phyloP scores from a whole-genome alignment of 1,139 yeast genomes.

The Saccharomyces hybrid region DNA sequence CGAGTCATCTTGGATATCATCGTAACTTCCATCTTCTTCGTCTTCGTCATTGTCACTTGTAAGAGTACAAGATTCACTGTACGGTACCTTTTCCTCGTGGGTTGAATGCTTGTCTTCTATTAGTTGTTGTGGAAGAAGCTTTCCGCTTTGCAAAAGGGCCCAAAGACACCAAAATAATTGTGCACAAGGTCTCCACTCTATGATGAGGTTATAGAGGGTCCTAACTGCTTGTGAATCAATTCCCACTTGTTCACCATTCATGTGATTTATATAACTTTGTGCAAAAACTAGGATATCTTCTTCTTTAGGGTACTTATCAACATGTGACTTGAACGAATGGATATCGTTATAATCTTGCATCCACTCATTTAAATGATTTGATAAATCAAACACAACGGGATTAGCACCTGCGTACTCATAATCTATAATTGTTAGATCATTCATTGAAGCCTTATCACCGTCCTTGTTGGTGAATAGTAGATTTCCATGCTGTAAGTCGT shows the following conservation, averaged over 20 bases:
- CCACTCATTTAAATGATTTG: conserved; percentile 88
- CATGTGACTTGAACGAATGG: conserved; percentile 53
- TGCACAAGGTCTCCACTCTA: conserved; percentile 73
- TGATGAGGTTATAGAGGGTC: conserved; percentile 52
- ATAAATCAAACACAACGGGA: conserved; percentile 77
- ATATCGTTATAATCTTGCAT: conserved; percentile 73
- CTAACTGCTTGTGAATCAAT: conserved; percentile 44
- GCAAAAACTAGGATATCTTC: conserved; percentile 62
- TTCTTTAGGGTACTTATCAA: conserved; percentile 52
- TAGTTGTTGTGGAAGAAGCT: conserved; percentile 17
- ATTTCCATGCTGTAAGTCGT: conserved; percentile 94
- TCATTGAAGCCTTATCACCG: conserved; percentile 46
- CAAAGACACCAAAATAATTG: conserved; percentile 80
- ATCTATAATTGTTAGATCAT: conserved; percentile 75
- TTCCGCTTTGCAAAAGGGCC: conserved; percentile 77
- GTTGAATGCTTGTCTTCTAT: conserved; percentile 10
- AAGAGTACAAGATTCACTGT: too few relatives aligned
- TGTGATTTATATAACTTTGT: conserved; percentile 48
- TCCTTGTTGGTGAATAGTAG: conserved; percentile 41
- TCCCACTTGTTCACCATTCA: conserved; percentile 15
- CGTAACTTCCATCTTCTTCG: conserved; percentile 6
- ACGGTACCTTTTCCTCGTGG: too few relatives aligned
- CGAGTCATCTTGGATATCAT: conserved; percentile 33
- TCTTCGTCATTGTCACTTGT: conserved; percentile 2
- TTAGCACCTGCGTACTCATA: conserved; percentile 93